These are phyloP conservation scores for Capronia epimyces DNA, from an alignment of 2,329 filamentous ascomycete species.

Conservation along the genomic window DNA sequence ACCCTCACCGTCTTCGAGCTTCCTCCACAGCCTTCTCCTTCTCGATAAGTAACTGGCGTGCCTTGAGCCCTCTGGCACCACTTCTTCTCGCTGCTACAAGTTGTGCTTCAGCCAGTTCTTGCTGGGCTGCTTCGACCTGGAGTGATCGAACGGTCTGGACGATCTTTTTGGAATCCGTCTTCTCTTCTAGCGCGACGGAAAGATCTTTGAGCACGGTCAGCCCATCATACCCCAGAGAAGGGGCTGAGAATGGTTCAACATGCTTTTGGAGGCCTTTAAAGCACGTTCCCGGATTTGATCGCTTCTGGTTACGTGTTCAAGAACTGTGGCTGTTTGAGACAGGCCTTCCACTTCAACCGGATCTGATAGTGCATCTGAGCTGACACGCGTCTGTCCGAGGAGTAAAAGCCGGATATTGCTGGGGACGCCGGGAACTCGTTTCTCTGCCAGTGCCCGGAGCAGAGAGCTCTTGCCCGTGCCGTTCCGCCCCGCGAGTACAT, in stretches of 20 bases:
- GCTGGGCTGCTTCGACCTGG: constrained; percentile 57
- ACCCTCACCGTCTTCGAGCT: constrained; percentile 48
- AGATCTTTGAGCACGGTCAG: constrained; percentile 43
- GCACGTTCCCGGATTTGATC: constrained; percentile 49
- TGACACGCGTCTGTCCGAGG: constrained; percentile 57
- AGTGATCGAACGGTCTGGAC: constrained; percentile 58
- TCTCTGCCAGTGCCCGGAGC: constrained; percentile 69
- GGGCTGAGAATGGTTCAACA: constrained; percentile 16
- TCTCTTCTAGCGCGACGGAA: constrained; percentile 54
- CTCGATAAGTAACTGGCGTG: constrained; percentile 66
- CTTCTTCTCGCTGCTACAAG: constrained; percentile 70
- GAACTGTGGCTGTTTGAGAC: constrained; percentile 52
- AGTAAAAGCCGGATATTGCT: constrained; percentile 61
- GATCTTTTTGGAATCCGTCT: constrained; percentile 52
- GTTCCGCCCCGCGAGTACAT: constrained; percentile 74
- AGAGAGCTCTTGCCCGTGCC: constrained; percentile 76
- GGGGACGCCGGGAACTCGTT: constrained; percentile 70
- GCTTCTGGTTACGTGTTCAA: constrained; percentile 61
- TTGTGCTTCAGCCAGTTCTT: constrained; percentile 62
- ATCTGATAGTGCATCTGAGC: constrained; percentile 29
- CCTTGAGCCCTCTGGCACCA: constrained; percentile 67
- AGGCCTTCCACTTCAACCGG: constrained; percentile 31
- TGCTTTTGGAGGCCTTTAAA: constrained; percentile 57
- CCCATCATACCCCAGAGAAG: not conserved
- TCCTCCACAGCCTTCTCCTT: constrained; percentile 63